A percentile compares a stretch with the other conserved stretches of the same genome.
Conservation (phyloP, 768 basidiomycete genomes). For the Tricholomella constricta region DNA sequence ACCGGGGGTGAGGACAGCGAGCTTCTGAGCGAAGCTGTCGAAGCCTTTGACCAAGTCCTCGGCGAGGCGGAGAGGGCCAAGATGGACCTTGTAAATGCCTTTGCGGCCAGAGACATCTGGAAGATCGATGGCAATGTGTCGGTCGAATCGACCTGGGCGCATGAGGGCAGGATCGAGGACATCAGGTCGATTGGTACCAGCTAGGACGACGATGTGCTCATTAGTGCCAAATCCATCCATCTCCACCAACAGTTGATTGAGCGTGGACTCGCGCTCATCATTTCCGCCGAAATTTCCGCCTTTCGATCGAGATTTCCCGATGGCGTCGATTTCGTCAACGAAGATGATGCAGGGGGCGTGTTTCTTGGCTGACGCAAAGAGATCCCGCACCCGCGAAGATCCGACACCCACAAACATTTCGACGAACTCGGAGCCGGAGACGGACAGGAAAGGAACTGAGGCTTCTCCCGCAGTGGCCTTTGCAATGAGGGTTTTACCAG, state of each 20-base stretch:
- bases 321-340: slow-evolving; percentile 99
- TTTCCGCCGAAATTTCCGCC: slow-evolving; percentile 82
- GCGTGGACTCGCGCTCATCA: slow-evolving; percentile 95
- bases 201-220: slow-evolving; percentile 94
- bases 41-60: slow-evolving; percentile 50
- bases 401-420: slow-evolving; percentile 99
- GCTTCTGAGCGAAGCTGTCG: slow-evolving; percentile 78
- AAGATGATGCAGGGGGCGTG: slow-evolving; percentile 99
- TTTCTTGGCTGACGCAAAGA: slow-evolving; percentile 97
- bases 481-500: slow-evolving; percentile 96
- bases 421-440: slow-evolving; percentile 98
- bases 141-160: slow-evolving; percentile 97
- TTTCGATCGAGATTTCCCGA: slow-evolving; percentile 89
- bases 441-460: slow-evolving; percentile 95
- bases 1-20: slow-evolving; percentile 94
- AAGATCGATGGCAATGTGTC: slow-evolving; percentile 93
- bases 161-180: slow-evolving; percentile 94
- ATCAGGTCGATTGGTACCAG: slow-evolving; percentile 96
- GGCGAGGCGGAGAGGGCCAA: slow-evolving; percentile 77
- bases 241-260: slow-evolving; percentile 97
- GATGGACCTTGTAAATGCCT: slow-evolving; percentile 93
- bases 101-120: slow-evolving; percentile 93
- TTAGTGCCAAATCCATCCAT: slow-evolving; percentile 99
- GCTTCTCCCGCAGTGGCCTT: slow-evolving; percentile 99
- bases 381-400: slow-evolving; percentile 93